These are phyloP conservation scores for Phytophthora pistaciae DNA, from an alignment of 352 stramenopile species.

Conservation along the genomic window DNA sequence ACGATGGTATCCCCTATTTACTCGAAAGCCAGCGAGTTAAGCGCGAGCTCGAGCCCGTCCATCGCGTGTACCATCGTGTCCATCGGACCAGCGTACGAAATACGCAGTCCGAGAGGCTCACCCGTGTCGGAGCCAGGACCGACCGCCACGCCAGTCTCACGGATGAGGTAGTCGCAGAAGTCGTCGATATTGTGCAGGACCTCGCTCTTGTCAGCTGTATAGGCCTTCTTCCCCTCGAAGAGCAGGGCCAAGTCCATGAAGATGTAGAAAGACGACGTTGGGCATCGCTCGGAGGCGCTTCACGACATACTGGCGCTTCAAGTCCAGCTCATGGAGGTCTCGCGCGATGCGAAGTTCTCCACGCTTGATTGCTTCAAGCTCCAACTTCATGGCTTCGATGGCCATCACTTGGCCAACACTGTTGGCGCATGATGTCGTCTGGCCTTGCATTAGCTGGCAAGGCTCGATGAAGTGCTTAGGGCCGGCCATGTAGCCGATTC, in stretches of 20 bases:
- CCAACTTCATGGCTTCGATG: constrained; percentile 89
- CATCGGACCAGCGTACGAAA: constrained; percentile 96
- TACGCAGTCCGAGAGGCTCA: constrained; percentile 89
- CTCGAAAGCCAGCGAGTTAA: constrained; percentile 35
- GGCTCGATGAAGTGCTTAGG: constrained; percentile 84
- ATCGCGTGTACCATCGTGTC: constrained; percentile 77
- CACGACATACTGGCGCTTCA: constrained; percentile 93
- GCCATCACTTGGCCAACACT: constrained; percentile 94
- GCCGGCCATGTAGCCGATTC: constrained; percentile 92
- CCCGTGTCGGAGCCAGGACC: constrained; percentile 97
- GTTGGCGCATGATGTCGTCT: constrained; percentile 95
- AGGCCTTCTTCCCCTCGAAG: constrained; percentile 67
- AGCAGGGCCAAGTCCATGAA: constrained; percentile 91
- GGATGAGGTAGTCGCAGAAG: constrained; percentile 94
- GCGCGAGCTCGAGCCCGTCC: constrained; percentile 62
- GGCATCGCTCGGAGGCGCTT: constrained; percentile 82
- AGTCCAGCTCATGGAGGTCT: constrained; percentile 57
- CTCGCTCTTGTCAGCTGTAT: constrained; percentile 37
- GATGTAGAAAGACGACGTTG: constrained; percentile 94
- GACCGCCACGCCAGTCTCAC: constrained; percentile 92
- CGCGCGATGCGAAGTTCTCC: constrained; percentile 58
- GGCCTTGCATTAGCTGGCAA: constrained; percentile 94
- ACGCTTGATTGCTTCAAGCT: constrained; percentile 60
- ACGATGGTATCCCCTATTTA: background rate
- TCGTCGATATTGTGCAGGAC: constrained; percentile 58